phyloP scores from a whole-genome alignment of 2,329 filamentous ascomycete genomes.

The Colletotrichum agaves region DNA sequence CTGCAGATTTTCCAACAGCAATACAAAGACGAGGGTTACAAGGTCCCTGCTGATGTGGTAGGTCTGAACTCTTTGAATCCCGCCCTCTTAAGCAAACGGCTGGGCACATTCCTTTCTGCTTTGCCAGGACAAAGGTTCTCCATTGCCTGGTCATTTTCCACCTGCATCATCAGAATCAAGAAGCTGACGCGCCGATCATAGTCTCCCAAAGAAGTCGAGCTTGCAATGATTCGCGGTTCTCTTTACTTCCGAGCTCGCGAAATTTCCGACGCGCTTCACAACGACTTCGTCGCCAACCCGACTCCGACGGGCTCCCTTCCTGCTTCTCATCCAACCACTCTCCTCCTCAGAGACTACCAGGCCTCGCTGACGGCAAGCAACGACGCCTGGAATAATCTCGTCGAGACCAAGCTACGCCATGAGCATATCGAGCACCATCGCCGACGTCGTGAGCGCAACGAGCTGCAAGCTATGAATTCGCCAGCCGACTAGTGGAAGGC shows the following conservation, averaged over 20 bases:
- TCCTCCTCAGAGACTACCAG: not conserved
- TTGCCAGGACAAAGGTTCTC: too few relatives aligned
- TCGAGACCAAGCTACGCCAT: not conserved
- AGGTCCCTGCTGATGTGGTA: not conserved
- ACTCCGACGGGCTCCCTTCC: not conserved
- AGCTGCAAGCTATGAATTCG: not conserved
- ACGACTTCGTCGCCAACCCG: constrained; percentile 1
- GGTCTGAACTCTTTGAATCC: not conserved
- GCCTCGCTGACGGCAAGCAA: not conserved
- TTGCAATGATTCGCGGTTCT: not conserved
- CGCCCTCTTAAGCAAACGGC: too few relatives aligned
- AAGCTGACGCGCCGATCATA: not conserved
- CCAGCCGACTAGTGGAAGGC: not conserved
- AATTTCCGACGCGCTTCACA: not conserved
- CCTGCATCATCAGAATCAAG: not conserved
- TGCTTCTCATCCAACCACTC: not conserved
- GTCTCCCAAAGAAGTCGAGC: not conserved
- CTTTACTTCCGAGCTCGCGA: not conserved
- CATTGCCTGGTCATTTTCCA: too few relatives aligned
- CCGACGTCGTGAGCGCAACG: not conserved
- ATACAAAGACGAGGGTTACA: not conserved
- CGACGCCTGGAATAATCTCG: not conserved
- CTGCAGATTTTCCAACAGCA: not conserved
- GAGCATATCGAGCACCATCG: not conserved
- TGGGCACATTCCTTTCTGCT: too few relatives aligned